Percentiles rank a stretch among this genome's conserved stretches.
These are phyloP conservation scores for Pochonia chlamydosporia DNA, from an alignment of 2,329 filamentous ascomycete species.

Conservation along the genomic window DNA sequence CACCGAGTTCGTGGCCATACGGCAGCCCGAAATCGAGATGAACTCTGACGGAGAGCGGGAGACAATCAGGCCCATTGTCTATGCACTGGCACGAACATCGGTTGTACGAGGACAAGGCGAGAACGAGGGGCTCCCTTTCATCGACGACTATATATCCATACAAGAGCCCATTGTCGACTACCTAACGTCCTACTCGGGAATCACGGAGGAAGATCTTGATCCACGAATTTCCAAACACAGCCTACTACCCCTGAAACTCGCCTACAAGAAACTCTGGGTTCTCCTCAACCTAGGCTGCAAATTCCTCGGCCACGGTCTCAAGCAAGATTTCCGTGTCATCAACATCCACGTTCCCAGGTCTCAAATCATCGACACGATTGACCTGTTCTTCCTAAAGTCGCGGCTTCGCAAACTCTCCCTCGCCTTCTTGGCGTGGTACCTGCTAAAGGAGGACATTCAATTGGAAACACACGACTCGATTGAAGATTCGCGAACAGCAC, in stretches of 20 bases:
- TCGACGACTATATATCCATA: constrained; percentile 95
- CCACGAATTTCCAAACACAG: constrained; percentile 72
- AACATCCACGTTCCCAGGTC: constrained; percentile 91
- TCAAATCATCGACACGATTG: constrained; percentile 91
- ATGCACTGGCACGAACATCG: constrained; percentile 88
- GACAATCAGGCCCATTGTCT: constrained; percentile 84
- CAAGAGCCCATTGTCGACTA: constrained; percentile 92
- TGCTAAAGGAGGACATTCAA: constrained; percentile 93
- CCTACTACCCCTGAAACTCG: constrained; percentile 79
- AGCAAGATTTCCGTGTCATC: constrained; percentile 94
- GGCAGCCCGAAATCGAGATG: constrained; percentile 92
- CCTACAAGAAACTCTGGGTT: constrained; percentile 98
- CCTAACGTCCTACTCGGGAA: constrained; percentile 88
- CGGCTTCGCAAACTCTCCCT: constrained; percentile 83
- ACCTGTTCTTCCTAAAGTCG: constrained; percentile 78
- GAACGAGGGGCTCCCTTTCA: constrained; percentile 78
- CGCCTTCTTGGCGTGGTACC: constrained; percentile 83
- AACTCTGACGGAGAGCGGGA: constrained; percentile 90
- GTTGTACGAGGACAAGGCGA: constrained; percentile 77
- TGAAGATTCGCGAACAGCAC: constrained; percentile 86
- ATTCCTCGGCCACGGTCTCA: constrained; percentile 89
- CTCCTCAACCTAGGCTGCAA: constrained; percentile 89
- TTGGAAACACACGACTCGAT: constrained; percentile 89
- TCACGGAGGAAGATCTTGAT: constrained; percentile 79
- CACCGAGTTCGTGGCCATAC: constrained; percentile 91